Conservation (phyloP, 2,329 filamentous ascomycete genomes). For the Cordyceps cateniannulata region DNA sequence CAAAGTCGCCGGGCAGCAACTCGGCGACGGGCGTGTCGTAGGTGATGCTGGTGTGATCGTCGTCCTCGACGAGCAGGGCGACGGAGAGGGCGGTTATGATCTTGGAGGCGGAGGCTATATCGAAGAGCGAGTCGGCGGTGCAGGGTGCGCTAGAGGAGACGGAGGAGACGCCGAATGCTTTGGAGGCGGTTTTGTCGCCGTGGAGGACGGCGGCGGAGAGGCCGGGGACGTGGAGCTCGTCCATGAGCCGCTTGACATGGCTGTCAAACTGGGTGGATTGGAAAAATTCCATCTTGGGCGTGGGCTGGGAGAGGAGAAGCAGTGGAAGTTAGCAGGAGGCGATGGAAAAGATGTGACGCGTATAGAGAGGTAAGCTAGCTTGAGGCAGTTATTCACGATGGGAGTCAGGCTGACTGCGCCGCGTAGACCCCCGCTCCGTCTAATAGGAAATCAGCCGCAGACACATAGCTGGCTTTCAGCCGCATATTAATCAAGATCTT, state of each 20-base stretch:
- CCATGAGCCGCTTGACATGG: slow-evolving; percentile 1
- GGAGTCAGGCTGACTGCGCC: neutral
- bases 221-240: slow-evolving; percentile 2
- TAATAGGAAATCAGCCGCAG: neutral
- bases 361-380: neutral
- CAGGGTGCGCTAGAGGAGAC: neutral
- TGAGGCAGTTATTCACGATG: neutral
- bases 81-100: slow-evolving; percentile 2
- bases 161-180: neutral
- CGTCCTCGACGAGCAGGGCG: slow-evolving; percentile 8
- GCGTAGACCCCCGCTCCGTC: neutral
- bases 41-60: neutral
- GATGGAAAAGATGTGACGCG: too few relatives aligned
- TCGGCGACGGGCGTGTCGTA: slow-evolving; percentile 4
- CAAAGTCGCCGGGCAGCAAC: slow-evolving; percentile 8
- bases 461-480: neutral
- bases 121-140: slow-evolving; percentile 2
- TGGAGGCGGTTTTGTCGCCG: neutral
- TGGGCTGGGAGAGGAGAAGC: neutral
- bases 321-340: neutral
- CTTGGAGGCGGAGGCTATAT: slow-evolving; percentile 11
- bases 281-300: slow-evolving; percentile 7
- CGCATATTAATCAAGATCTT: neutral
- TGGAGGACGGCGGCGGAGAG: slow-evolving; percentile 6
- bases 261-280: neutral